A percentile compares a stretch with the other conserved stretches of the same genome.
Evolutionary conservation across 192 early-diverging fungal species (phyloP).

Genomic region (Podila epicladia): DNA sequence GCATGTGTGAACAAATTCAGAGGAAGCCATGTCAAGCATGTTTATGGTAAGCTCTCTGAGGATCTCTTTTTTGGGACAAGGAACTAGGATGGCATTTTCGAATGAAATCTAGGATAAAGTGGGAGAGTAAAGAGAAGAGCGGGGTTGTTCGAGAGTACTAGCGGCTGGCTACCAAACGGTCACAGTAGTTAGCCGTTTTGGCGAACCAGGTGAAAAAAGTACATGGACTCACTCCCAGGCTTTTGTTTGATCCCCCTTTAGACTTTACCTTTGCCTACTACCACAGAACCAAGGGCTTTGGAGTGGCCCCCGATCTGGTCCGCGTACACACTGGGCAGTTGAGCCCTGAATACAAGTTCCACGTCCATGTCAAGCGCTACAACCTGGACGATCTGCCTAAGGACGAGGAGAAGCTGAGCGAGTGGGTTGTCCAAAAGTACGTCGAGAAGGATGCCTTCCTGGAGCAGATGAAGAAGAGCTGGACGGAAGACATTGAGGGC

Average conservation of each 20-base stretch:
- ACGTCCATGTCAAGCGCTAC: constrained; percentile 83
- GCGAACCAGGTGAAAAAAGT: not conserved
- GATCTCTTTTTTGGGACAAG: not conserved
- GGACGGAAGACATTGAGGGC: constrained; percentile 56
- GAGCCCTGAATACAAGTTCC: constrained; percentile 70
- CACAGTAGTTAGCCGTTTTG: constrained; percentile 10
- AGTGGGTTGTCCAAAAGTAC: constrained; percentile 82
- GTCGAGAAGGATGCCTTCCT: constrained; percentile 89
- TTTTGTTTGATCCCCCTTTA: constrained; percentile 9
- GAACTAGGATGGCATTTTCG: not conserved
- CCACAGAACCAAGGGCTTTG: constrained; percentile 55
- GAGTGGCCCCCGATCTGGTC: constrained; percentile 61
- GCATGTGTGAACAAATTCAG: constrained; percentile 63
- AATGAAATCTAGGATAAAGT: not conserved
- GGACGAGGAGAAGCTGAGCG: constrained; percentile 73
- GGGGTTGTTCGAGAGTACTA: too few relatives aligned
- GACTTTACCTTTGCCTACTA: constrained; percentile 64
- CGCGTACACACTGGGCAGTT: constrained; percentile 56
- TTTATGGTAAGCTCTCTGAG: constrained; percentile 57
- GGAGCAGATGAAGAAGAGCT: constrained; percentile 62
- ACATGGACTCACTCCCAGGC: not conserved
- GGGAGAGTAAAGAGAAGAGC: not conserved
- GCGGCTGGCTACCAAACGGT: not conserved
- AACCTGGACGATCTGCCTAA: constrained; percentile 73
- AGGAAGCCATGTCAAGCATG: constrained; percentile 62